Percentiles rank a stretch among this genome's conserved stretches.
Conservation (phyloP, 1,284 basidiomycete species). For the Coriolopsis trogii region DNA sequence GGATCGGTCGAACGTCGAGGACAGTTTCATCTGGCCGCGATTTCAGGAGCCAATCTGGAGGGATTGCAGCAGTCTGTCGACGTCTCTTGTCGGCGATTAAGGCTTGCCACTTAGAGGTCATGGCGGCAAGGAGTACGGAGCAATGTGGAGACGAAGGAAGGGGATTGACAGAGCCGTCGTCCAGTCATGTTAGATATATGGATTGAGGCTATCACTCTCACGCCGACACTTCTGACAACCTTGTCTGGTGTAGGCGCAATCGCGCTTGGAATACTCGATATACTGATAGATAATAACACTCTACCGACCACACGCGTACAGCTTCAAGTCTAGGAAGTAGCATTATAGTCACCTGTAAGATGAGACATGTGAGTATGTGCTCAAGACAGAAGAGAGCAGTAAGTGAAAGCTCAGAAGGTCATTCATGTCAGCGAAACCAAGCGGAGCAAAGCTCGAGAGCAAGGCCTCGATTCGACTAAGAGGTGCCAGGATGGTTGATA, state of each 20-base stretch:
- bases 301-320: no score
- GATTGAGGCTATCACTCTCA: background rate
- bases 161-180: background rate
- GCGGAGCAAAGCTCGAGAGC: constrained; percentile 38
- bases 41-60: constrained; percentile 48
- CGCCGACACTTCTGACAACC: background rate
- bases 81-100: constrained; percentile 44
- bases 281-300: no score
- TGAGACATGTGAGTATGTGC: no score
- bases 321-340: no score
- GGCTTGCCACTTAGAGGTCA: constrained; percentile 40
- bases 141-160: background rate
- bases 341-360: no score
- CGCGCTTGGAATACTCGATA: background rate
- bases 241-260: background rate
- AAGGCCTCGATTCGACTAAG: constrained; percentile 76
- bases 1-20: constrained; percentile 46
- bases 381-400: constrained; percentile 8
- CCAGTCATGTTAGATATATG: background rate
- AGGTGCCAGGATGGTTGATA: constrained; percentile 82
- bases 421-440: constrained; percentile 77
- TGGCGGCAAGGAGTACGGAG: background rate
- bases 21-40: constrained; percentile 31
- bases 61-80: constrained; percentile 49
- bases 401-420: constrained; percentile 66